Percentiles rank a stretch among this genome's conserved stretches.
phyloP scores from a whole-genome alignment of 257 asterid species.

The Haberlea rhodopensis region DNA sequence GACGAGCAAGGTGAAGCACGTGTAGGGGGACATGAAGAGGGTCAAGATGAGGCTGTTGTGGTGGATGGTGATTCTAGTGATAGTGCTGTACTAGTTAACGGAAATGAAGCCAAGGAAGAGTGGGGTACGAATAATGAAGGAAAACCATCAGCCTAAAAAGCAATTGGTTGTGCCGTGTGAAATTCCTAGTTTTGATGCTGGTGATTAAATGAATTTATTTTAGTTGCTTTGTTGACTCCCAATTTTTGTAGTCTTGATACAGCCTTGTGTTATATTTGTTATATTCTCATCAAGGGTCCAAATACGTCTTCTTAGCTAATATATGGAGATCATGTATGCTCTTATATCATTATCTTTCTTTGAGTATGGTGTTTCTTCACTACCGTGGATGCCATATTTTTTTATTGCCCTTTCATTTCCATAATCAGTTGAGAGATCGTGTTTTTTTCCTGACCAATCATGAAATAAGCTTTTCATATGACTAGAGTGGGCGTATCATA shows the following conservation, averaged over 20 bases:
- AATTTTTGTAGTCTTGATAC: conserved; percentile 28
- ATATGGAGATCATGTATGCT: conserved; percentile 3
- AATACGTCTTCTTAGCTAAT: conserved; percentile 26
- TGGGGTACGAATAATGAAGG: conserved; percentile 94
- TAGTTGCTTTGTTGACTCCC: conserved; percentile 38
- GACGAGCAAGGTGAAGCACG: conserved; percentile 45
- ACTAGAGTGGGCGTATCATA: conserved; percentile 2
- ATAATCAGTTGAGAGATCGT: background rate
- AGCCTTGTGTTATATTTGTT: conserved; percentile 6
- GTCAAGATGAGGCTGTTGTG: conserved; percentile 70
- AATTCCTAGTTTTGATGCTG: conserved; percentile 67
- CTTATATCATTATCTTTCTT: conserved; percentile 5
- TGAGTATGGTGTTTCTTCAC: conserved; percentile 15
- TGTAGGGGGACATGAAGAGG: conserved; percentile 51
- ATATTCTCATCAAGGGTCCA: conserved; percentile 20
- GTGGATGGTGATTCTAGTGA: conserved; percentile 83
- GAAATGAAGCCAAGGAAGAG: conserved; percentile 80
- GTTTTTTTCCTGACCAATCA: background rate
- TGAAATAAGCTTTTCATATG: conserved; percentile 2
- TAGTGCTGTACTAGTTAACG: conserved; percentile 74
- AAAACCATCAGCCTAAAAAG: conserved; percentile 83
- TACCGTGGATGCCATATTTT: background rate
- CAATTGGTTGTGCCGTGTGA: conserved; percentile 74
- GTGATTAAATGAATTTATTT: conserved; percentile 71
- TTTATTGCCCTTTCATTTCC: background rate